phyloP scores from a whole-genome alignment of 1,139 yeast species.

The Geotrichum armillariae region DNA sequence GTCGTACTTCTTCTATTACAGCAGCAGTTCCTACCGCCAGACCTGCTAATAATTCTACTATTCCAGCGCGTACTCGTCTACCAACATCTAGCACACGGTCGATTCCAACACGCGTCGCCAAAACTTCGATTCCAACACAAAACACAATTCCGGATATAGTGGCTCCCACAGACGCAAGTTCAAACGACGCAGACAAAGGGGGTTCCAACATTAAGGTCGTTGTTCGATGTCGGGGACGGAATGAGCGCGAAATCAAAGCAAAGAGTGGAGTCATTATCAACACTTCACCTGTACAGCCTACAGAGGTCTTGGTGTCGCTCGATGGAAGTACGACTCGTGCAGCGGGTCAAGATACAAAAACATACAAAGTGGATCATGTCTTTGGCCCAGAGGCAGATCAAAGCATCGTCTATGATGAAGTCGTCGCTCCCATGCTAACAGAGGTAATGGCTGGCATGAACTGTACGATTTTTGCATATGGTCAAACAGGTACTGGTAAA shows the following conservation, averaged over 20 bases:
- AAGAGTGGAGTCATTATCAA: constrained; percentile 71
- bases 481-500: constrained; percentile 90
- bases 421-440: constrained; percentile 57
- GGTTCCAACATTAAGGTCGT: constrained; percentile 69
- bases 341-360: constrained; percentile 39
- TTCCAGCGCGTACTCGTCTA: background rate
- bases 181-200: background rate
- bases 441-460: constrained; percentile 57
- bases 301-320: constrained; percentile 11
- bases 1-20: background rate
- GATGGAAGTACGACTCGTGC: constrained; percentile 11
- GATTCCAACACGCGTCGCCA: background rate
- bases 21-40: background rate
- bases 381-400: constrained; percentile 78
- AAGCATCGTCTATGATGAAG: constrained; percentile 54
- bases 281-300: constrained; percentile 27
- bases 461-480: constrained; percentile 82
- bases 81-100: background rate
- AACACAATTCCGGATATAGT: background rate
- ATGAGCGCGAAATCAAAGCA: constrained; percentile 63
- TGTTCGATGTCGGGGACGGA: constrained; percentile 86
- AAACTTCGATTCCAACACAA: background rate
- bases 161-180: background rate
- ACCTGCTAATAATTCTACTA: background rate
- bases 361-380: constrained; percentile 66